Conservation (phyloP, 345 rosid species). For the Nephelium lappaceum region DNA sequence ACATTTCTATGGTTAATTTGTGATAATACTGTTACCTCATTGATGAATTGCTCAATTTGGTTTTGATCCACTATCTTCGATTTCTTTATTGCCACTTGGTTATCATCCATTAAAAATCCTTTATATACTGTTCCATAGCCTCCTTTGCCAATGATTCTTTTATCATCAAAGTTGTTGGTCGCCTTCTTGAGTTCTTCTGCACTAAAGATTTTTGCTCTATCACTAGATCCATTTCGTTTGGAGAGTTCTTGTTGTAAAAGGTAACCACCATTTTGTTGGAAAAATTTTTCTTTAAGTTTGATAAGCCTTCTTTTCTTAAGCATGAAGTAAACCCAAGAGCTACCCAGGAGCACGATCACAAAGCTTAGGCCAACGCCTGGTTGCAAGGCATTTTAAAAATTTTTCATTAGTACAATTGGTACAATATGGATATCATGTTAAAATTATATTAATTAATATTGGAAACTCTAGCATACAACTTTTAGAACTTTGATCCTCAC, state of each 20-base stretch:
- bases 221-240: neutral
- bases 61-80: conserved; percentile 17
- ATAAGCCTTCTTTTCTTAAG: conserved; percentile 14
- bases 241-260: conserved; percentile 27
- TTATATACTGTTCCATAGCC: conserved; percentile 34
- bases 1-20: conserved; percentile 33
- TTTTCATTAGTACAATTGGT: no score
- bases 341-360: neutral
- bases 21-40: conserved; percentile 29
- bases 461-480: no score
- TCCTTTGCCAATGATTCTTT: conserved; percentile 36
- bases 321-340: conserved; percentile 19
- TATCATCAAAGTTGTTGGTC: conserved; percentile 31
- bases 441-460: no score
- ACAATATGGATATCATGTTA: no score
- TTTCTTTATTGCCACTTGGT: conserved; percentile 26
- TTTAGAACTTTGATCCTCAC: no score
- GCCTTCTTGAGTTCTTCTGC: conserved; percentile 38
- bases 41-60: conserved; percentile 31
- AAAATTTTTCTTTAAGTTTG: conserved; percentile 24
- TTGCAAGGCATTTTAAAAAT: neutral
- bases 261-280: conserved; percentile 29
- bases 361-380: conserved; percentile 19
- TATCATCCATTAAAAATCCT: conserved; percentile 19
- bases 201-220: conserved; percentile 22